These are phyloP conservation scores for Claviceps cyperi DNA, from an alignment of 2,329 filamentous ascomycete genomes.

Conservation along the genomic window DNA sequence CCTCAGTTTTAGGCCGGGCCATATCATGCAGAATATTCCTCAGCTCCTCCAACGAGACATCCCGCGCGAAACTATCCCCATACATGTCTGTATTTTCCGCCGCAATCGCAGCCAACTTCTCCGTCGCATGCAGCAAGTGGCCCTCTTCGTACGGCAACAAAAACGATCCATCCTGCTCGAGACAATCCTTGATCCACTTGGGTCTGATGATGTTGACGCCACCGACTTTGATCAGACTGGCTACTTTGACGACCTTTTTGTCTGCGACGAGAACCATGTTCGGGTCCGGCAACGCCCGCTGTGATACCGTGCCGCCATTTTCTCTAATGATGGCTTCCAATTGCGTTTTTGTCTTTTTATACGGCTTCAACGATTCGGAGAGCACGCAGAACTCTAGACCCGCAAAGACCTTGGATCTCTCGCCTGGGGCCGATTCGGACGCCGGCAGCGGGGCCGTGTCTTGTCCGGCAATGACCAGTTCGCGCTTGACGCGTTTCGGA, in stretches of 20 bases:
- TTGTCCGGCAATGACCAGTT: conserved; percentile 59
- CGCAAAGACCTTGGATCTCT: conserved; percentile 52
- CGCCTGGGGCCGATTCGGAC: conserved; percentile 9
- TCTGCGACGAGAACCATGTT: conserved; percentile 65
- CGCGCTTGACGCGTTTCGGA: conserved; percentile 49
- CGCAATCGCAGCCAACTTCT: conserved; percentile 38
- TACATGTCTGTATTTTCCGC: conserved; percentile 56
- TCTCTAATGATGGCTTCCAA: conserved; percentile 71
- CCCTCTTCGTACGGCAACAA: conserved; percentile 46
- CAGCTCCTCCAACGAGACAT: conserved; percentile 52
- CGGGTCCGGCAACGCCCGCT: conserved; percentile 49
- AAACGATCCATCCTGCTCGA: conserved; percentile 41
- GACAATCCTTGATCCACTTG: conserved; percentile 71
- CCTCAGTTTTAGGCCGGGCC: conserved; percentile 29
- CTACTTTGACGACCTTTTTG: conserved; percentile 66
- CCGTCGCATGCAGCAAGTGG: conserved; percentile 60
- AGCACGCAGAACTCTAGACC: conserved; percentile 72
- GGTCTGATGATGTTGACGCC: conserved; percentile 61
- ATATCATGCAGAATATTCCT: conserved; percentile 33
- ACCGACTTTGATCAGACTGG: conserved; percentile 62
- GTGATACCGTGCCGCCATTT: conserved; percentile 67
- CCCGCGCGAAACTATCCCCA: conserved; percentile 70
- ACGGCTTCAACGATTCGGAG: conserved; percentile 55
- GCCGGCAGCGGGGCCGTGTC: conserved; percentile 22
- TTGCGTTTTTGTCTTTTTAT: conserved; percentile 62